Evolutionary conservation across 179 eudicot genomes (phyloP), one percentile per base, ranked within the genome.

Genomic region (Gypsophila paniculata): DNA sequence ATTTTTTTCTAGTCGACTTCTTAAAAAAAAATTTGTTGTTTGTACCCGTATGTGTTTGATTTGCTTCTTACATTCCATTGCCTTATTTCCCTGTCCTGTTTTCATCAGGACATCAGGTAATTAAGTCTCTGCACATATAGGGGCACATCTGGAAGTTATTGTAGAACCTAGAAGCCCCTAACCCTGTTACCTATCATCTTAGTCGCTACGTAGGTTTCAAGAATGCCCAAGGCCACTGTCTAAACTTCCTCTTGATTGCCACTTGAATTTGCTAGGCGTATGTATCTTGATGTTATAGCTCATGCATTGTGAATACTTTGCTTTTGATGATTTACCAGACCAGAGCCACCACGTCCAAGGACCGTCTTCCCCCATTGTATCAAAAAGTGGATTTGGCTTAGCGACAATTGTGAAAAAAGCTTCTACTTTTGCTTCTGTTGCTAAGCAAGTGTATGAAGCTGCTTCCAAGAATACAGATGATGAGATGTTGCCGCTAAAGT

Each of bases 401-500:
- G 91, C 90, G 61, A 83, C 82, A 73, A 79, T 92, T 61, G 79
- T 88, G 15, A 84, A 91, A 25, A 86, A 76, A 83, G 99, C 99
- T 42, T 89, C 98, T 59, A 80, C 90, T 21, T 92, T 83, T 70
- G 98, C 98, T 71, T 88, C 96, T 14, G 86, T 81, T 59, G 96
- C 99, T 76, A 90, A 87, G 78, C 90, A 92, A 19, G 97, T 96
- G 19, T 90, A 87, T 72, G 91, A 89, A 32, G 90, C 68, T 63
- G 74, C 91, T 60, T 78, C 85, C 22, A 83, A 76, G 71, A 79
- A 70, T 51, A 65, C 82, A 2, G 90, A 85, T 51, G 97, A 85
- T 49, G 96, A 87, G 76, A 94, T 94, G 97, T 77, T 92, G 63
- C 99, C 97, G 49, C 90, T 94, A 2, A 90, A 90, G 75, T 94